A percentile compares a stretch with the other conserved stretches of the same genome.
Conservation (phyloP, 2,329 filamentous ascomycete species). For the Ramichloridium luteum region DNA sequence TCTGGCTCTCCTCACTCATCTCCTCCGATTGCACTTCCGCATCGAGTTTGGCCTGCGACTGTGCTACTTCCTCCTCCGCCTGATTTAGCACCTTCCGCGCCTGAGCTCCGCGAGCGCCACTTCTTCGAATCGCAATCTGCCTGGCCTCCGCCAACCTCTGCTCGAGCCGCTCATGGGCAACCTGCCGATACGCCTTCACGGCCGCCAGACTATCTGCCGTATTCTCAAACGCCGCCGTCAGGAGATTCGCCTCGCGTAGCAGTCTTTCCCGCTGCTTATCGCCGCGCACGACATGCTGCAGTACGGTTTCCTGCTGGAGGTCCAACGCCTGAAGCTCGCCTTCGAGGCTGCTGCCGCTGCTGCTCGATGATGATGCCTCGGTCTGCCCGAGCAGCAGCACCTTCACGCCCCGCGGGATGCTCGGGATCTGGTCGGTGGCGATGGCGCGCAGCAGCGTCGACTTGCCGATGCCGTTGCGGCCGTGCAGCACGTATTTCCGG, state of each 20-base stretch:
- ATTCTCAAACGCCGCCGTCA: slow-evolving; percentile 10
- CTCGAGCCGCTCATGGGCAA: slow-evolving; percentile 11
- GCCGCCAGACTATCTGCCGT: slow-evolving; percentile 5
- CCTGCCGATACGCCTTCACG: slow-evolving; percentile 11
- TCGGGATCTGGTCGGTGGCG: slow-evolving; percentile 65
- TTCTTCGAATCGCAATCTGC: slow-evolving; percentile 58
- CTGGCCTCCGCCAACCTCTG: slow-evolving; percentile 9
- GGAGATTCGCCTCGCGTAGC: slow-evolving; percentile 8
- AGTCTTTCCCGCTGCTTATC: slow-evolving; percentile 13
- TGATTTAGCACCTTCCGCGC: slow-evolving; percentile 63
- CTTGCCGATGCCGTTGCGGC: slow-evolving; percentile 72
- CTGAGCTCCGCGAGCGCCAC: slow-evolving; percentile 60
- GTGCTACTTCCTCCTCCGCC: slow-evolving; percentile 53
- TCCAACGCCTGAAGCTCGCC: slow-evolving; percentile 6
- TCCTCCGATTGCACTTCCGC: slow-evolving; percentile 40
- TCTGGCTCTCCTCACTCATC: slow-evolving; percentile 54
- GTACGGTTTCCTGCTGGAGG: slow-evolving; percentile 9
- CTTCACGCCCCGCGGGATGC: slow-evolving; percentile 53
- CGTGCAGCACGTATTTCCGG: slow-evolving; percentile 63
- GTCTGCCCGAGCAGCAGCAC: slow-evolving; percentile 62
- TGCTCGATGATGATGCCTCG: too few species aligned
- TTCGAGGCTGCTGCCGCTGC: slow-evolving; percentile 10
- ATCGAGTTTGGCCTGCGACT: slow-evolving; percentile 24
- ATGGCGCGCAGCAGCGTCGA: slow-evolving; percentile 67
- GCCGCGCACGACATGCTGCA: slow-evolving; percentile 16